Conservation (phyloP, 2,329 filamentous ascomycete species). For the Ophiostoma piceae region DNA sequence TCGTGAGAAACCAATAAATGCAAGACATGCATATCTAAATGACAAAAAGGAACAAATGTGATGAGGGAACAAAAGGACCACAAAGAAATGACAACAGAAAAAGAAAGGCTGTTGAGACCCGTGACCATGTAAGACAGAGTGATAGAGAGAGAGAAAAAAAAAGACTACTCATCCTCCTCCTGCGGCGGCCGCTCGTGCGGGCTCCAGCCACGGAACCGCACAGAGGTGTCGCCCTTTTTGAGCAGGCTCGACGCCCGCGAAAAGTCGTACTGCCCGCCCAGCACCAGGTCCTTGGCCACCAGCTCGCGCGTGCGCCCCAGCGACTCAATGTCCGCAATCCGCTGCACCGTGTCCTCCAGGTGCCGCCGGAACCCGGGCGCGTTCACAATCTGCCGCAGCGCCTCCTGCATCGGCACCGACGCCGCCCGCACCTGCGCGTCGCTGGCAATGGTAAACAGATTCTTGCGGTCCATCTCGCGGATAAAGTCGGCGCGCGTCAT, state of each 20-base stretch:
- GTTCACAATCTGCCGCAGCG: constrained; percentile 77
- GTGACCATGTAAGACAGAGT: too few relatives aligned
- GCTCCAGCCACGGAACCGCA: constrained; percentile 27
- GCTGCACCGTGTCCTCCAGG: constrained; percentile 72
- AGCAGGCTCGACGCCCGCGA: background rate
- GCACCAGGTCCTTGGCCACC: constrained; percentile 88
- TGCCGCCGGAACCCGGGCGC: constrained; percentile 74
- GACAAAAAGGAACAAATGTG: background rate
- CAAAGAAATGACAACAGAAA: background rate
- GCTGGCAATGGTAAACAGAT: constrained; percentile 91
- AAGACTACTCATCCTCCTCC: constrained; percentile 13
- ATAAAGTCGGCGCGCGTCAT: constrained; percentile 98
- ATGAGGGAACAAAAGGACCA: background rate
- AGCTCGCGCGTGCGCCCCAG: constrained; percentile 89
- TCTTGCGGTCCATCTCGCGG: constrained; percentile 83
- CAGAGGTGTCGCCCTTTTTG: constrained; percentile 13
- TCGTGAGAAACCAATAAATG: constrained; percentile 14
- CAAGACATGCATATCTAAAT: background rate
- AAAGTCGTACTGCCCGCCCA: constrained; percentile 74
- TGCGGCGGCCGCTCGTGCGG: constrained; percentile 26
- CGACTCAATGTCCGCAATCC: constrained; percentile 90
- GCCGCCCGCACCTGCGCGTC: constrained; percentile 83
- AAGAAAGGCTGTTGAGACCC: background rate
- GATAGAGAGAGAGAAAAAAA: background rate
- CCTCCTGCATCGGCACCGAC: constrained; percentile 91